Evolutionary conservation across 345 rosid genomes (phyloP).

Genomic region (Murraya paniculata): DNA sequence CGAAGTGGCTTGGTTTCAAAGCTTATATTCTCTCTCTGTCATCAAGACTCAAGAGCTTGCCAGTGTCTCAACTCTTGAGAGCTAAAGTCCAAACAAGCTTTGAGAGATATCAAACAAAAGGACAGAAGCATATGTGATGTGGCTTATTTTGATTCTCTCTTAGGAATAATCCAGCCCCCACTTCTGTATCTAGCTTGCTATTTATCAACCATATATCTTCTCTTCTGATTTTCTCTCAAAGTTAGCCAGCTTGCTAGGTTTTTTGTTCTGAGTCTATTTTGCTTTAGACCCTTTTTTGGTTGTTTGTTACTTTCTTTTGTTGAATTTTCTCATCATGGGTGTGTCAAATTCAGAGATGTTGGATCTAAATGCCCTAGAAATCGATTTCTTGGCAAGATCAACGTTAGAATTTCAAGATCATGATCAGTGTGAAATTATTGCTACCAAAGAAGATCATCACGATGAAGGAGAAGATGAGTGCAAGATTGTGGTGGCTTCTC

Average conservation of each 20-base stretch:
- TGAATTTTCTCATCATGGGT: constrained; percentile 17
- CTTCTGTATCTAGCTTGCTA: not conserved
- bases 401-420: constrained; percentile 27
- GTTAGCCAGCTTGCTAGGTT: not conserved
- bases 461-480: constrained; percentile 25
- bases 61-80: constrained; percentile 24
- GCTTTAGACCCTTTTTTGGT: not conserved
- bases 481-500: constrained; percentile 21
- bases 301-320: no score
- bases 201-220: not conserved
- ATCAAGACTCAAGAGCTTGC: not conserved
- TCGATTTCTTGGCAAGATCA: constrained; percentile 33
- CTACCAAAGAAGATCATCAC: constrained; percentile 8
- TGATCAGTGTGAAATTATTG: constrained; percentile 19
- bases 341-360: constrained; percentile 41
- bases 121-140: constrained; percentile 4
- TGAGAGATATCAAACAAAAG: constrained; percentile 15
- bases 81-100: constrained; percentile 35
- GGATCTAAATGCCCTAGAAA: constrained; percentile 45
- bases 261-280: no score
- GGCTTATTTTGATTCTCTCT: not conserved
- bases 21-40: constrained; percentile 19
- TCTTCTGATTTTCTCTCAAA: not conserved
- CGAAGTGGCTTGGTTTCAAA: constrained; percentile 33
- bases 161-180: not conserved